A percentile compares a stretch with the other conserved stretches of the same genome.
phyloP scores from a whole-genome alignment of 768 basidiomycete species.

The Russula griseocarnosa region DNA sequence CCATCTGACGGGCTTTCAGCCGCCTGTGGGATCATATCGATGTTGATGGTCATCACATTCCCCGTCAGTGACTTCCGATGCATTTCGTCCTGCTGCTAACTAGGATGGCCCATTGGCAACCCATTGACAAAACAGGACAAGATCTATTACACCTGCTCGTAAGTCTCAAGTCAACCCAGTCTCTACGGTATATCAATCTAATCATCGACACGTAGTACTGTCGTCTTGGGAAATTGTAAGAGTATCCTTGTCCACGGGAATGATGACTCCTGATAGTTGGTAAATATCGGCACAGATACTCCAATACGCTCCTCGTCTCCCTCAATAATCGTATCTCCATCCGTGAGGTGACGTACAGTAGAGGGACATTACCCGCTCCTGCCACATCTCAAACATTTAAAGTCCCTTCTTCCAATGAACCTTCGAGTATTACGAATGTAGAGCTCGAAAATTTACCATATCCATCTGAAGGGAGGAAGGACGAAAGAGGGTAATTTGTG shows the following conservation, averaged over 20 bases:
- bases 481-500: no score
- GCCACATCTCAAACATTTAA: no score
- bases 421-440: no score
- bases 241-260: background rate
- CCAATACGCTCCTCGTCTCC: conserved; percentile 15
- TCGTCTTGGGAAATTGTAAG: no score
- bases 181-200: background rate
- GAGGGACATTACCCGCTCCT: background rate
- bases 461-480: no score
- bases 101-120: background rate
- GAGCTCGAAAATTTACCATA: no score
- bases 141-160: conserved; percentile 20
- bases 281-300: conserved; percentile 7
- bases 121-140: conserved; percentile 1
- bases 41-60: background rate
- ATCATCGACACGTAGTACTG: background rate
- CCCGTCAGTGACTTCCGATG: background rate
- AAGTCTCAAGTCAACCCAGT: background rate
- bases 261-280: background rate
- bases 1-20: background rate
- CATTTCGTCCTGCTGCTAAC: background rate
- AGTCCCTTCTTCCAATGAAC: no score
- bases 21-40: background rate
- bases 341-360: background rate
- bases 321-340: conserved; percentile 20